A percentile compares a stretch with the other conserved stretches of the same genome.
phyloP scores from a whole-genome alignment of 2,329 filamentous ascomycete species.

The Clarireedia paspali region DNA sequence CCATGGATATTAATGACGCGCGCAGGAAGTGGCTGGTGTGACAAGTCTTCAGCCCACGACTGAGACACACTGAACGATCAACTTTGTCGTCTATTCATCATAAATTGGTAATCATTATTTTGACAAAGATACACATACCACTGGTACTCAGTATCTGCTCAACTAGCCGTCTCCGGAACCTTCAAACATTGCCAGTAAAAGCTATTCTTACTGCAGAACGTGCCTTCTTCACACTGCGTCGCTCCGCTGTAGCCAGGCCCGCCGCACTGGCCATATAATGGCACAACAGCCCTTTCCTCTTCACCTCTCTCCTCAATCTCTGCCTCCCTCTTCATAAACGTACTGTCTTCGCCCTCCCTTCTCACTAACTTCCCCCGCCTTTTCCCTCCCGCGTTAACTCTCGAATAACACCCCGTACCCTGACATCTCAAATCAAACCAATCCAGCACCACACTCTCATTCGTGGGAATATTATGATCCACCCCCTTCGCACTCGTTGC shows the following conservation, averaged over 20 bases:
- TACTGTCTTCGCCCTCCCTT: too few species aligned
- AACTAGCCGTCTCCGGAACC: too few species aligned
- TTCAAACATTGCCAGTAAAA: not conserved
- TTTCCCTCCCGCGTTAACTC: not conserved
- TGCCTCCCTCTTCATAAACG: not conserved
- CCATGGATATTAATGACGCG: too few species aligned
- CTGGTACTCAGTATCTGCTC: too few species aligned
- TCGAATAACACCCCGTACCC: conserved; percentile 6
- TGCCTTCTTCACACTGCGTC: not conserved
- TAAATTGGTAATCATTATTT: too few species aligned
- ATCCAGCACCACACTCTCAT: conserved; percentile 15
- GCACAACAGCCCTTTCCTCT: not conserved
- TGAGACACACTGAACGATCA: too few species aligned
- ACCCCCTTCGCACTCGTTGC: conserved; percentile 16
- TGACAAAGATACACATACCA: too few species aligned
- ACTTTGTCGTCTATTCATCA: too few species aligned
- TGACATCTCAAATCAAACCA: conserved; percentile 21
- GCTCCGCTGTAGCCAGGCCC: not conserved
- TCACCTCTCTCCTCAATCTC: not conserved
- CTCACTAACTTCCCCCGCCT: too few species aligned
- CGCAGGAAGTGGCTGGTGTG: too few species aligned
- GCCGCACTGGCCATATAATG: not conserved
- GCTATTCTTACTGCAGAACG: not conserved
- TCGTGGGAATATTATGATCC: conserved; percentile 20
- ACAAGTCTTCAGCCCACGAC: too few species aligned